Conservation (phyloP, 2,329 filamentous ascomycete genomes). For the Juglanconis juglandina region DNA sequence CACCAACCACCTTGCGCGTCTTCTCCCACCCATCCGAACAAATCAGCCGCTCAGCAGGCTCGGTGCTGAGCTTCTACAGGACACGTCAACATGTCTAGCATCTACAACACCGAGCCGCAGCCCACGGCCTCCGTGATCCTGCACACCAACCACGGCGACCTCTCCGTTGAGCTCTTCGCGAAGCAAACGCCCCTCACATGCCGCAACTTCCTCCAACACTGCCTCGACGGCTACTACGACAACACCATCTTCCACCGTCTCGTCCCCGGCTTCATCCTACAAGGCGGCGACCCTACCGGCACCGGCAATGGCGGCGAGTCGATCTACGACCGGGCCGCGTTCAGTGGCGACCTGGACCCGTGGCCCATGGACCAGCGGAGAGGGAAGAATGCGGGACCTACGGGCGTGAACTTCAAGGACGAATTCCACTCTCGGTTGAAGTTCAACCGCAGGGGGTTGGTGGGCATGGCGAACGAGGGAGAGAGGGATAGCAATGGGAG, state of each 20-base stretch:
- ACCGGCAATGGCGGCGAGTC: slow-evolving; percentile 89
- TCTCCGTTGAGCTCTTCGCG: slow-evolving; percentile 89
- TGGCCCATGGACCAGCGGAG: slow-evolving; percentile 64
- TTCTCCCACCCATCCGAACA: not conserved
- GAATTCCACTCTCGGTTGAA: slow-evolving; percentile 90
- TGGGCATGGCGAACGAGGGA: slow-evolving; percentile 95
- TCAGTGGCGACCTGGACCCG: slow-evolving; percentile 68
- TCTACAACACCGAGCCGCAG: slow-evolving; percentile 93
- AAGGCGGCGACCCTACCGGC: slow-evolving; percentile 91
- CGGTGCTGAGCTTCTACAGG: not conserved
- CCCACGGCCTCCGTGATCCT: slow-evolving; percentile 89
- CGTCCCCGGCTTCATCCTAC: slow-evolving; percentile 86
- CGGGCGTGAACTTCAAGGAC: slow-evolving; percentile 66
- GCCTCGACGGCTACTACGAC: slow-evolving; percentile 92
- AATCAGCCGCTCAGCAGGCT: not conserved
- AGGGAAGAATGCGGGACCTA: slow-evolving; percentile 58
- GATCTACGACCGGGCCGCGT: slow-evolving; percentile 82
- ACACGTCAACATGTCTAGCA: slow-evolving; percentile 65
- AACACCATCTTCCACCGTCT: slow-evolving; percentile 92
- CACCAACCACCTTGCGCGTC: not conserved
- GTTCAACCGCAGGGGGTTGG: slow-evolving; percentile 82
- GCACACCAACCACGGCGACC: slow-evolving; percentile 83
- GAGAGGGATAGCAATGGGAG: slow-evolving; percentile 78
- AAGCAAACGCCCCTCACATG: slow-evolving; percentile 88
- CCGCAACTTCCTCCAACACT: slow-evolving; percentile 93